Conservation (phyloP, 495 filamentous ascomycete species). For the Parmelia sp. region DNA sequence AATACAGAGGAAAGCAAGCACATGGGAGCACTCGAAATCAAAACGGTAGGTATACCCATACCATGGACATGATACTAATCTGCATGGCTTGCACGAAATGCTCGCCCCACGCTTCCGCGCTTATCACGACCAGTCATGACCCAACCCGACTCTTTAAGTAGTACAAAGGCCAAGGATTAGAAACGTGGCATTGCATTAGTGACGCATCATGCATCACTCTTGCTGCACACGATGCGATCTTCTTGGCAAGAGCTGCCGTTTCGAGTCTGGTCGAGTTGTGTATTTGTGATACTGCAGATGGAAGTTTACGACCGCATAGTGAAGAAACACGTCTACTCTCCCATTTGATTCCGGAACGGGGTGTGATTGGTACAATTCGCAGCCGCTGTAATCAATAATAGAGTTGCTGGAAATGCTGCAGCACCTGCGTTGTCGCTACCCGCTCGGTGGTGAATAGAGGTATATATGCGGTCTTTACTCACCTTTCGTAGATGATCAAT, state of each 20-base stretch:
- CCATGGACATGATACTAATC: no score
- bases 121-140: neutral
- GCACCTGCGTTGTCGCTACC: no score
- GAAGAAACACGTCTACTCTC: no score
- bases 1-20: neutral
- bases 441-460: no score
- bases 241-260: neutral
- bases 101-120: no score
- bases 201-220: neutral
- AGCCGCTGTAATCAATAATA: neutral
- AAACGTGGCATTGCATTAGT: neutral
- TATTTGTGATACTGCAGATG: neutral
- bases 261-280: neutral
- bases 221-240: neutral
- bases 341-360: no score
- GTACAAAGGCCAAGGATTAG: neutral
- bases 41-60: no score
- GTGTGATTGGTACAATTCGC: neutral
- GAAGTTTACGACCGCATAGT: neutral
- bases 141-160: neutral
- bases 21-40: neutral
- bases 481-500: no score
- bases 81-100: no score
- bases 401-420: no score
- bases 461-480: no score